Conservation (phyloP, 495 filamentous ascomycete genomes). For the Neurospora sublineolata region DNA sequence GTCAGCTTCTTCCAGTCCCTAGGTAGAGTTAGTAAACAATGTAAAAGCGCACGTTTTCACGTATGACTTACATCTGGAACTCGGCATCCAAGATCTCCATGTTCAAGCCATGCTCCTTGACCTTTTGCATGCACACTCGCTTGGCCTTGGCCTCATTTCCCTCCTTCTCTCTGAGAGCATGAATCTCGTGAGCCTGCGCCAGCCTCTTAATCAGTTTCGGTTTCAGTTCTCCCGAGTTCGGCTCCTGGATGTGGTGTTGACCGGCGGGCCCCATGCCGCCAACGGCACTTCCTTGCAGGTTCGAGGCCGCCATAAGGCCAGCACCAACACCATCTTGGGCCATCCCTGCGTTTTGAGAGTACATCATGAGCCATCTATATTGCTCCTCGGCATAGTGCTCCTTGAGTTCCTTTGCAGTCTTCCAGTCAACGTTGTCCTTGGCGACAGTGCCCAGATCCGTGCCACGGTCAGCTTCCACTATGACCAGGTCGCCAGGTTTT, state of each 20-base stretch:
- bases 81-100: conserved; percentile 99
- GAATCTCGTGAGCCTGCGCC: conserved; percentile 81
- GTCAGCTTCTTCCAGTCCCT: conserved; percentile 99
- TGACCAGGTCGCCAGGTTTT: conserved; percentile 83
- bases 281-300: conserved; percentile 53
- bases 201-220: conserved; percentile 93
- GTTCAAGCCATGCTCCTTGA: conserved; percentile 81
- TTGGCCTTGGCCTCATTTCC: conserved; percentile 97
- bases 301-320: conserved; percentile 45
- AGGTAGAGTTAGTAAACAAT: conserved; percentile 7
- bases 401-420: conserved; percentile 75
- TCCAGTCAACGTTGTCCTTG: conserved; percentile 69
- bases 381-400: conserved; percentile 86
- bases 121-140: conserved; percentile 90
- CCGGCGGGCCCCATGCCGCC: conserved; percentile 64
- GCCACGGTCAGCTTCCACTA: conserved; percentile 92
- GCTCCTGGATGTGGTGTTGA: conserved; percentile 62
- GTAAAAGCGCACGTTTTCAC: not conserved
- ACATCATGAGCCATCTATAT: conserved; percentile 96
- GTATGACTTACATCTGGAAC: conserved; percentile 77
- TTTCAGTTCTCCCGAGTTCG: conserved; percentile 65
- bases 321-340: conserved; percentile 44
- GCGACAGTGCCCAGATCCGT: conserved; percentile 92
- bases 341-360: conserved; percentile 63
- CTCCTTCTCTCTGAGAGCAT: conserved; percentile 83